phyloP scores from a whole-genome alignment of 495 filamentous ascomycete genomes.

The Aspergillus diversus region DNA sequence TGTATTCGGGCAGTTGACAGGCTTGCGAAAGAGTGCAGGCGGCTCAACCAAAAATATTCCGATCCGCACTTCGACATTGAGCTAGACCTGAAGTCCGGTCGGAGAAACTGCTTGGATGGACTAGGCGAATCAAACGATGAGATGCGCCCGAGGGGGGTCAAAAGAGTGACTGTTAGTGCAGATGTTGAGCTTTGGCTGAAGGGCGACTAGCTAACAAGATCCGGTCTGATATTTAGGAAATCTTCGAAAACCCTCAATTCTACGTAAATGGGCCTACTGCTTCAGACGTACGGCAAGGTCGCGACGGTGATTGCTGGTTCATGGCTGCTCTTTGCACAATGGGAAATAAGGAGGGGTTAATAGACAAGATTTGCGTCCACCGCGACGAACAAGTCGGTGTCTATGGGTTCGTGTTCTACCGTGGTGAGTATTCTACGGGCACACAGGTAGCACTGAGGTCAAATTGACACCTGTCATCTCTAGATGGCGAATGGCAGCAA shows the following conservation, averaged over 20 bases:
- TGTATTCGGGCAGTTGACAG: slow-evolving; percentile 77
- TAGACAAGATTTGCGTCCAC: slow-evolving; percentile 83
- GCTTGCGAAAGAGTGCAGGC: slow-evolving; percentile 79
- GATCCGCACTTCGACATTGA: slow-evolving; percentile 91
- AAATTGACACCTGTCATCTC: background rate
- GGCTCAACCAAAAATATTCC: slow-evolving; percentile 87
- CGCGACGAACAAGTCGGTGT: slow-evolving; percentile 80
- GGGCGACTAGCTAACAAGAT: background rate
- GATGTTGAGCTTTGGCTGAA: background rate
- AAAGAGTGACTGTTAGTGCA: slow-evolving; percentile 59
- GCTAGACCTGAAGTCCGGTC: slow-evolving; percentile 67
- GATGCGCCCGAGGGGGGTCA: slow-evolving; percentile 61
- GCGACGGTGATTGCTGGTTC: slow-evolving; percentile 90
- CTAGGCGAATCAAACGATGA: slow-evolving; percentile 51
- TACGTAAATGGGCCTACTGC: slow-evolving; percentile 82
- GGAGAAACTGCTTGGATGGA: slow-evolving; percentile 65
- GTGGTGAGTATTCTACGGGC: slow-evolving; percentile 50
- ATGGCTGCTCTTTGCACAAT: slow-evolving; percentile 85
- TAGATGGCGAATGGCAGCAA: slow-evolving; percentile 90
- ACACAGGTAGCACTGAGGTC: background rate
- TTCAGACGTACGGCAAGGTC: slow-evolving; percentile 78
- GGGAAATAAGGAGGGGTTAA: slow-evolving; percentile 76
- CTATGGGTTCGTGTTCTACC: slow-evolving; percentile 92
- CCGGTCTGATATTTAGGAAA: slow-evolving; percentile 55
- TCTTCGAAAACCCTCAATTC: slow-evolving; percentile 87